Conservation (phyloP, 2,329 filamentous ascomycete species). For the Pseudocercospora fijiensis region DNA sequence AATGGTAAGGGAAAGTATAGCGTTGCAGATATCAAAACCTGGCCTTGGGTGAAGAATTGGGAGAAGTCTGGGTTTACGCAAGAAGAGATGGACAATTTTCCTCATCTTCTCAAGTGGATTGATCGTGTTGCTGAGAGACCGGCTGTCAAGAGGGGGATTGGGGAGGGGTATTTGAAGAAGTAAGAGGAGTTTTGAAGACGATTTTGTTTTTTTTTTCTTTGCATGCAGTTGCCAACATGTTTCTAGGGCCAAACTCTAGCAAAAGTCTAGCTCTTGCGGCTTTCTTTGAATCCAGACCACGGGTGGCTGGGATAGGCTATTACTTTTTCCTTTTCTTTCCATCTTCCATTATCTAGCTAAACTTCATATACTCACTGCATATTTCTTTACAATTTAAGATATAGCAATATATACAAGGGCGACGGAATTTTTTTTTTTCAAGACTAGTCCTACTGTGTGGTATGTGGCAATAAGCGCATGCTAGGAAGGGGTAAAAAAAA, state of each 20-base stretch:
- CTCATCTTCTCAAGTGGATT: constrained; percentile 55
- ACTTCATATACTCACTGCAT: too few species aligned
- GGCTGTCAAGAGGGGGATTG: constrained; percentile 50
- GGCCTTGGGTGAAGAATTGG: constrained; percentile 53
- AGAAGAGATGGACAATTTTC: constrained; percentile 53
- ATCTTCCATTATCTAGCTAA: too few species aligned
- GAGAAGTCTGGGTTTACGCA: constrained; percentile 45
- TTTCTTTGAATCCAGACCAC: background rate
- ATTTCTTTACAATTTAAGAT: too few species aligned
- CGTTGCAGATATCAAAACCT: constrained; percentile 55
- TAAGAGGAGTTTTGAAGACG: constrained; percentile 17
- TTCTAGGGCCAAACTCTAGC: background rate
- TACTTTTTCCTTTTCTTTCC: too few species aligned
- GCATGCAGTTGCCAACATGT: background rate
- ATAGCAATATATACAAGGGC: too few species aligned
- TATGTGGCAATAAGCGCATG: too few species aligned
- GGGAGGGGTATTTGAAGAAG: constrained; percentile 38
- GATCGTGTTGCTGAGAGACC: constrained; percentile 51
- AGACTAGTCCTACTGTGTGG: too few species aligned
- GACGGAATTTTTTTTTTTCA: too few species aligned
- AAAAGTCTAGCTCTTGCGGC: background rate
- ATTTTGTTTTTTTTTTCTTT: too few species aligned
- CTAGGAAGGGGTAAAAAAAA: too few species aligned
- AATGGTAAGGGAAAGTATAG: constrained; percentile 56
- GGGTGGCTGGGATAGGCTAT: too few species aligned